Percentiles rank a stretch among this genome's conserved stretches.
Conservation (phyloP, 1,284 basidiomycete species). For the Melampsora occidentalis region DNA sequence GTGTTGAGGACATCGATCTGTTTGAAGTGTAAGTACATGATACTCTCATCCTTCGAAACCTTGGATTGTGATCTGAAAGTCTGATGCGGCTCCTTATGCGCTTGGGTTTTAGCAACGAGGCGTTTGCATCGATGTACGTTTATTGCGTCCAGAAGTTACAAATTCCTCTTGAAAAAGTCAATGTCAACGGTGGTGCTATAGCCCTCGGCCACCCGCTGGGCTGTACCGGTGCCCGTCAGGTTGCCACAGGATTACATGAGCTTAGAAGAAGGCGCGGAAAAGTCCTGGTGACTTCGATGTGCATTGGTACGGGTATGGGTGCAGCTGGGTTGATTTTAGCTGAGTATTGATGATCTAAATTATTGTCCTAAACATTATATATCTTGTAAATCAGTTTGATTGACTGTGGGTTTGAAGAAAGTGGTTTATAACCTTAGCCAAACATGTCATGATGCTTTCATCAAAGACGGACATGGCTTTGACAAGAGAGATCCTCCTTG, state of each 20-base stretch:
- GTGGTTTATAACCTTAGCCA: too few relatives aligned
- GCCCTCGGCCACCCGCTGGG: slow-evolving; percentile 83
- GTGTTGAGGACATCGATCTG: slow-evolving; percentile 53
- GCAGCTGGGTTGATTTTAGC: slow-evolving; percentile 71
- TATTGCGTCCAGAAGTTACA: slow-evolving; percentile 53
- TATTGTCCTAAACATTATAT: too few relatives aligned
- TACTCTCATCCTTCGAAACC: neutral
- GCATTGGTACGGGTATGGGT: slow-evolving; percentile 64
- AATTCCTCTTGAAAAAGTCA: slow-evolving; percentile 49
- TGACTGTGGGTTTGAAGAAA: too few relatives aligned
- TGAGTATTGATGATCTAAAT: slow-evolving; percentile 54
- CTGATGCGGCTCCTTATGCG: slow-evolving; percentile 6
- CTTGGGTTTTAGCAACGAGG: slow-evolving; percentile 48
- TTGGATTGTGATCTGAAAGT: neutral
- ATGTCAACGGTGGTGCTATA: slow-evolving; percentile 86
- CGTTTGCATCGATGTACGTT: slow-evolving; percentile 45
- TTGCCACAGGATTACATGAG: slow-evolving; percentile 82
- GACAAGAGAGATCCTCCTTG: too few relatives aligned
- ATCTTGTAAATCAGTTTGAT: too few relatives aligned
- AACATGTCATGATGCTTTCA: too few relatives aligned
- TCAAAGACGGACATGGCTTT: too few relatives aligned
- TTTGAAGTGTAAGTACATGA: slow-evolving; percentile 52
- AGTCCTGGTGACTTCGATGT: slow-evolving; percentile 78
- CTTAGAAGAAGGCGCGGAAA: slow-evolving; percentile 72
- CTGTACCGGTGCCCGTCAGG: slow-evolving; percentile 82